phyloP scores from a whole-genome alignment of 345 rosid species.

The Laguncularia racemosa region DNA sequence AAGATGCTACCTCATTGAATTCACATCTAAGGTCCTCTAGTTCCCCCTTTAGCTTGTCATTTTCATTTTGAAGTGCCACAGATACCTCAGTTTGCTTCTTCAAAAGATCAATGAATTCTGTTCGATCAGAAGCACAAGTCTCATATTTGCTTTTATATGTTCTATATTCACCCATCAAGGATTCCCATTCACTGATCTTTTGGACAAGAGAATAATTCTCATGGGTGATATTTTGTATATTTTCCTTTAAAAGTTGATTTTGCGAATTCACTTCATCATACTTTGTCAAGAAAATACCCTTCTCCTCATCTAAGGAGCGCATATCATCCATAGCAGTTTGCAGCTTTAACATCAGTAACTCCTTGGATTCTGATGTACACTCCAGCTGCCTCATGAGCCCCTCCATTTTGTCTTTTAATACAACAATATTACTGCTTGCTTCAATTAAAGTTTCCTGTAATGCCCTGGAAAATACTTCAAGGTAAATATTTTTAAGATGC shows the following conservation, averaged over 20 bases:
- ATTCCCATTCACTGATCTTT: conserved; percentile 70
- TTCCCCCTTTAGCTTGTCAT: conserved; percentile 43
- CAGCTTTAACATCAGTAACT: conserved; percentile 52
- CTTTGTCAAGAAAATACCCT: conserved; percentile 44
- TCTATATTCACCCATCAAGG: conserved; percentile 39
- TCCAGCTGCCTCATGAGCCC: conserved; percentile 57
- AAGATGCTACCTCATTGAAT: conserved; percentile 38
- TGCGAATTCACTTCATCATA: conserved; percentile 50
- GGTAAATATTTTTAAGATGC: conserved; percentile 53
- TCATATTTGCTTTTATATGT: conserved; percentile 51
- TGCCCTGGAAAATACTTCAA: conserved; percentile 73
- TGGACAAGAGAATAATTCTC: conserved; percentile 55
- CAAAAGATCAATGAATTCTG: conserved; percentile 35
- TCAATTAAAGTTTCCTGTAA: conserved; percentile 58
- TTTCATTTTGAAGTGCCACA: conserved; percentile 36
- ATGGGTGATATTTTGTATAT: conserved; percentile 37
- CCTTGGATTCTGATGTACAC: conserved; percentile 55
- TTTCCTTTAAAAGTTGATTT: conserved; percentile 40
- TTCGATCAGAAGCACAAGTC: conserved; percentile 47
- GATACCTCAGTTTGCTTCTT: conserved; percentile 50
- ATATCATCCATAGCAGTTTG: conserved; percentile 58
- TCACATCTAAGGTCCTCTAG: conserved; percentile 8
- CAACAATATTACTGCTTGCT: conserved; percentile 39
- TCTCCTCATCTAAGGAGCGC: conserved; percentile 49
- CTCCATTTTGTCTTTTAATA: conserved; percentile 38